Conservation (phyloP, 768 basidiomycete species). For the Dentipellis sp. region DNA sequence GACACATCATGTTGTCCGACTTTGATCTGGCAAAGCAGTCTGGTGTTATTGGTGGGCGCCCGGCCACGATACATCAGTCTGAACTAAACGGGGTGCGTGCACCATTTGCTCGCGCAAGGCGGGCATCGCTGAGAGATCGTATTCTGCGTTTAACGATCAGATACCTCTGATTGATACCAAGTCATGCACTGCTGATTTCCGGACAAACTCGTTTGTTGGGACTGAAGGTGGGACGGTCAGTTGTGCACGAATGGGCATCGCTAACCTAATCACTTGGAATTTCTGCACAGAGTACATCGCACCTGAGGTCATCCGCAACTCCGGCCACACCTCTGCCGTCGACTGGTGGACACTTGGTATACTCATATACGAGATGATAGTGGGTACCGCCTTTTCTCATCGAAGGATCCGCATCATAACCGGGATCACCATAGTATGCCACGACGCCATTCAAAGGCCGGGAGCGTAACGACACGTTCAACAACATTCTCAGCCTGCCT, state of each 20-base stretch:
- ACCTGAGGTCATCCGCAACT: constrained; percentile 94
- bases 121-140: not conserved
- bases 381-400: constrained; percentile 37
- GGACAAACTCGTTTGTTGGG: constrained; percentile 98
- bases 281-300: constrained; percentile 85
- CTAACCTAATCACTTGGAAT: not conserved
- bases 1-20: constrained; percentile 99
- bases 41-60: constrained; percentile 74
- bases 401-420: constrained; percentile 8
- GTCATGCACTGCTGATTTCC: constrained; percentile 94
- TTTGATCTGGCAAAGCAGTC: constrained; percentile 98
- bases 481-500: constrained; percentile 83
- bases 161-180: constrained; percentile 93
- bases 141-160: constrained; percentile 29
- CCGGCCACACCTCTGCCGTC: constrained; percentile 95
- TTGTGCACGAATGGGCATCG: not conserved
- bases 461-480: constrained; percentile 91
- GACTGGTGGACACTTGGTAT: constrained; percentile 99
- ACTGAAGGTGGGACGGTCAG: constrained; percentile 68
- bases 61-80: constrained; percentile 77
- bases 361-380: constrained; percentile 98
- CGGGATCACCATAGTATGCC: constrained; percentile 55
- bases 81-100: constrained; percentile 80
- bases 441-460: constrained; percentile 98
- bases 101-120: not conserved